A percentile compares a stretch with the other conserved stretches of the same genome.
Evolutionary conservation across 2,329 filamentous ascomycete species (phyloP).

Genomic region (Aureobasidium sp.): DNA sequence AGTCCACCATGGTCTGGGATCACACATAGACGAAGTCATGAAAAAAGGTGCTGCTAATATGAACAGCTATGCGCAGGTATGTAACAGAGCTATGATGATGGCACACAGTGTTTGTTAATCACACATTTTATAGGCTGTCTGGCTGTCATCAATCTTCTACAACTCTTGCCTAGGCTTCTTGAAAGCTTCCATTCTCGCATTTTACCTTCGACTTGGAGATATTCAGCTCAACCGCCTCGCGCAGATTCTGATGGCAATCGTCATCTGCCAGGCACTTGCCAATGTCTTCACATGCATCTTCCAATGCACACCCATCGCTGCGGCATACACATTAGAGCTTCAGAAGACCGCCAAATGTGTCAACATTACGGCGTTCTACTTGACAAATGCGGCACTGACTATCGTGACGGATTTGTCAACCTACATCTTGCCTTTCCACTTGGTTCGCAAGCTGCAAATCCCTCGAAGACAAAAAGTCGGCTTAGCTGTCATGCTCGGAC

Average conservation of each 20-base stretch:
- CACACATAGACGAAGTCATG: neutral
- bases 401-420: constrained; percentile 5
- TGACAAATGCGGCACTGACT: neutral
- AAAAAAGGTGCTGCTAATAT: neutral
- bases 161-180: constrained; percentile 7
- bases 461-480: neutral
- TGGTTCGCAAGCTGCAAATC: constrained; percentile 6
- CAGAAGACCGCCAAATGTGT: neutral
- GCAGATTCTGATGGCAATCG: neutral
- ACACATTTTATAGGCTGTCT: neutral
- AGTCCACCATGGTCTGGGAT: neutral
- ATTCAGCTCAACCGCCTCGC: neutral
- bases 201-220: constrained; percentile 10
- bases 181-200: constrained; percentile 2
- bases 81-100: neutral
- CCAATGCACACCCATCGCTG: neutral
- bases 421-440: constrained; percentile 1
- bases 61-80: neutral
- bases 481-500: neutral
- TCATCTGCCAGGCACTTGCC: neutral
- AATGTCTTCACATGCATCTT: constrained; percentile 12
- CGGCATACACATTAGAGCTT: neutral
- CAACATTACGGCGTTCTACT: constrained; percentile 1
- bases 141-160: constrained; percentile 8
- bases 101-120: neutral